Evolutionary conservation across 2,329 filamentous ascomycete species (phyloP), one percentile per base, ranked within the genome.

Genomic region (Aspergillus eucalypticola): DNA sequence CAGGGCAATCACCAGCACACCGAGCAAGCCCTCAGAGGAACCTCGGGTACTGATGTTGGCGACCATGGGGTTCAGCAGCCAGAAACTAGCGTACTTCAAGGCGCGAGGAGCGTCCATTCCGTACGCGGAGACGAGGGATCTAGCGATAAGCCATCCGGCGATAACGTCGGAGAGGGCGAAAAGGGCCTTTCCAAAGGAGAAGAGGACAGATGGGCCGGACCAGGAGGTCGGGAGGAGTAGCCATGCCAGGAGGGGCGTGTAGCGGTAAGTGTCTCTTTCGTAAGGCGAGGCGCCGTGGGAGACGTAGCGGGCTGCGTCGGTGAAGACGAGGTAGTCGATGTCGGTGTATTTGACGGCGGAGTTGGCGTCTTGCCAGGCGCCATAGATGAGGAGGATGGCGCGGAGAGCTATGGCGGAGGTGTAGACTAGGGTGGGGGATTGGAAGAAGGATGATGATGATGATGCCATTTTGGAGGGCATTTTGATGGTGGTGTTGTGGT

Each of bases 321-420:
- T 98, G 82, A 99, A 99, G 75, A 99, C 95, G 66, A 92, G 88
- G 78, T 99, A 99, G 82, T 99, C 95, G 70, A 99, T 97, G 78
- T 99, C 95, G 54, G 95, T 99, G 81, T 98, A 99, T 79, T 98
- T 98, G 72, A 99, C 80, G 13, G 94, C 88, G 7, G 92, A 96
- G 78, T 93, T 84, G 61, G 91, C 89, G 78, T 99, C 95, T 80
- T 99, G 95, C 82, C 91, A 93, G 62, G 92, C 85, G 60, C 95
- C 94, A 75, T 98, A 98, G 70, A 96, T 74, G 53, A 98, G 85
- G 64, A 99, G 87, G 32, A 81, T 75, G 5, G 86, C 73, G 62
- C 95, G 91, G 23, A 99, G 84, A 51, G 88, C 69, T 56, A 88
- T 68, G 10, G 78, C 76, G 39, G 42, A 29, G 25, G 23, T 17